phyloP scores from a whole-genome alignment of 176 grass and related monocot genomes.

The Eragrostis curvula region DNA sequence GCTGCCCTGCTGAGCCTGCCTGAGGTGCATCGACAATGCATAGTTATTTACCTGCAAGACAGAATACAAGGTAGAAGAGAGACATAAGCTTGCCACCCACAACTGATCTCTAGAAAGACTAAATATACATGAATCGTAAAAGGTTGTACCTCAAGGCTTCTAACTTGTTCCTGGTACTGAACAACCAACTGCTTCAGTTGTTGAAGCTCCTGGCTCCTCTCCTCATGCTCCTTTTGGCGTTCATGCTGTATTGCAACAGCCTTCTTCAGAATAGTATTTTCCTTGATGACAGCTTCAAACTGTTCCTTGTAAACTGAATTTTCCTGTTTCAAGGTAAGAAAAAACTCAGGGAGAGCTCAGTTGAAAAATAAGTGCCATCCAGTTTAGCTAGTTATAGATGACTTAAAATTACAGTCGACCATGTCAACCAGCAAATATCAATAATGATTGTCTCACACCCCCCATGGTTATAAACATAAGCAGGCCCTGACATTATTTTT shows the following conservation, averaged over 20 bases:
- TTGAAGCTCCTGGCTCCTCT: conserved; percentile 58
- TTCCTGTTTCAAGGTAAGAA: conserved; percentile 47
- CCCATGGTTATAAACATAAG: not conserved
- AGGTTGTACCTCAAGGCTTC: conserved; percentile 63
- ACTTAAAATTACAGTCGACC: not conserved
- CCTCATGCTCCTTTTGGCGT: conserved; percentile 65
- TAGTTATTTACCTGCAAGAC: conserved; percentile 72
- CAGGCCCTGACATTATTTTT: not conserved
- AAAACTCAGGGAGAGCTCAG: not conserved
- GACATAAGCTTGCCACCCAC: not conserved
- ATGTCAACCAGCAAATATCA: conserved; percentile 13
- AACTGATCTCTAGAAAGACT: not conserved
- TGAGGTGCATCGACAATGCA: conserved; percentile 67
- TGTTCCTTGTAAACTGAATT: conserved; percentile 66
- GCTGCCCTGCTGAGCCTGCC: conserved; percentile 66
- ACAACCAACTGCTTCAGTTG: conserved; percentile 69
- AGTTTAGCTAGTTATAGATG: not conserved
- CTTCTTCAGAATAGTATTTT: conserved; percentile 80
- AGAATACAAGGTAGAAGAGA: not conserved
- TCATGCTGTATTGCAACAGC: conserved; percentile 79
- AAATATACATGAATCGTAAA: not conserved
- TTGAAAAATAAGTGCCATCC: not conserved
- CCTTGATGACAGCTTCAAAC: conserved; percentile 47
- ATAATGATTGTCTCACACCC: not conserved
- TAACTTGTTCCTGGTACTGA: conserved; percentile 80